phyloP scores from a whole-genome alignment of 192 early-diverging fungal genomes.

The Obelidium mucronatum region DNA sequence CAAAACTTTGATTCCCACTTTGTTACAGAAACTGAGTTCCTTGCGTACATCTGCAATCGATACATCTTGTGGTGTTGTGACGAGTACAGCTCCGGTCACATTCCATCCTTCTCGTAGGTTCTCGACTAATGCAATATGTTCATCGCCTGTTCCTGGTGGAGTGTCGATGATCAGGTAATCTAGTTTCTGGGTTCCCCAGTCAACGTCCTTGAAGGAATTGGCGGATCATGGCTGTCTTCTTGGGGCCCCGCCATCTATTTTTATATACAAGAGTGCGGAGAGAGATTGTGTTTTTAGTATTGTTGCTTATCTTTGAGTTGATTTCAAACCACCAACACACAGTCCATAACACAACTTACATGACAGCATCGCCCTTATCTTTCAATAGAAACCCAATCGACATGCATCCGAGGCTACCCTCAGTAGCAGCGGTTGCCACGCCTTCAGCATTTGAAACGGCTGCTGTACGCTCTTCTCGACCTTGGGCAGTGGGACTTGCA shows the following conservation, averaged over 20 bases:
- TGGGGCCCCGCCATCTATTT: conserved; percentile 73
- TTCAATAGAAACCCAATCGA: conserved; percentile 93
- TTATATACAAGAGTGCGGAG: neutral
- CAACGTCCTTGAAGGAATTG: conserved; percentile 97
- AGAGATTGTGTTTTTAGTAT: too few relatives aligned
- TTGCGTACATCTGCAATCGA: conserved; percentile 87
- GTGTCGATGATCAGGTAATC: conserved; percentile 96
- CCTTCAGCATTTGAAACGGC: neutral
- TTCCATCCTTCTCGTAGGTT: conserved; percentile 68
- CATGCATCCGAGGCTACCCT: conserved; percentile 77
- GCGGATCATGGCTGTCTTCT: conserved; percentile 93
- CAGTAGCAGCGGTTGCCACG: too few relatives aligned
- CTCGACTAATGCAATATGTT: conserved; percentile 89
- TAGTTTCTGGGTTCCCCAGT: conserved; percentile 76
- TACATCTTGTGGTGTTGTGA: conserved; percentile 89
- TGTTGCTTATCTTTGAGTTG: too few relatives aligned
- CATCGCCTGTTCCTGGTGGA: conserved; percentile 96
- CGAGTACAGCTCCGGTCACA: conserved; percentile 87
- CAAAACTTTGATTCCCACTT: conserved; percentile 87
- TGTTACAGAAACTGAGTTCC: conserved; percentile 95
- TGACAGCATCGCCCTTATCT: conserved; percentile 87
- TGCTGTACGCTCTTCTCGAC: neutral
- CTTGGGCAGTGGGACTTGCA: conserved; percentile 38
- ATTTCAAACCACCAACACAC: too few relatives aligned
- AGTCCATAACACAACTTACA: conserved; percentile 76